These are phyloP conservation scores for Chamaenerion angustifolium DNA, from an alignment of 345 rosid genomes.

Conservation along the genomic window DNA sequence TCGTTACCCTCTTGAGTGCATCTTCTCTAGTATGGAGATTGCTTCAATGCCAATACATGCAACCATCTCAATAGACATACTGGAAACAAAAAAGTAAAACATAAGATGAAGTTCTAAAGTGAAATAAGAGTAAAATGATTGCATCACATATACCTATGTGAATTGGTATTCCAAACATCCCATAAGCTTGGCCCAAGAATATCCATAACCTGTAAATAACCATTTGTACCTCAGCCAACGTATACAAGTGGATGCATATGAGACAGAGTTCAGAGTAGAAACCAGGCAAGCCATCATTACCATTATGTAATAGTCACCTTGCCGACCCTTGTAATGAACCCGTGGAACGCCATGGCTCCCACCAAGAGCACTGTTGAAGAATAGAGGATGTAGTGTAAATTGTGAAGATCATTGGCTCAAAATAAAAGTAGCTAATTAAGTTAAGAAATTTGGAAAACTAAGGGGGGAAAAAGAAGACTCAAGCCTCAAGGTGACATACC, in stretches of 20 bases:
- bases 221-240: constrained; percentile 1
- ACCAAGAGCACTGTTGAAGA: constrained; percentile 40
- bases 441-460: too few relatives aligned
- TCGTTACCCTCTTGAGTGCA: constrained; percentile 34
- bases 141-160: constrained; percentile 19
- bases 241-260: background rate
- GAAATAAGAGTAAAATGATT: background rate
- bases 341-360: constrained; percentile 76
- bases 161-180: constrained; percentile 69
- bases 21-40: constrained; percentile 36
- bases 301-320: constrained; percentile 70
- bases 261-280: background rate
- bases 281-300: constrained; percentile 18
- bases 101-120: background rate
- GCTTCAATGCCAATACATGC: constrained; percentile 43
- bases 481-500: constrained; percentile 34
- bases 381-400: too few relatives aligned
- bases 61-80: constrained; percentile 45
- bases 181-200: constrained; percentile 70
- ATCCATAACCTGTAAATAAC: constrained; percentile 53
- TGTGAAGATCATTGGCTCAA: too few relatives aligned
- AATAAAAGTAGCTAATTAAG: too few relatives aligned
- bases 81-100: constrained; percentile 8
- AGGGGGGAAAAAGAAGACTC: too few relatives aligned
- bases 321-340: constrained; percentile 64